A percentile compares a stretch with the other conserved stretches of the same genome.
Evolutionary conservation across 2,329 filamentous ascomycete genomes (phyloP).

Genomic region (Epichloe scottii): DNA sequence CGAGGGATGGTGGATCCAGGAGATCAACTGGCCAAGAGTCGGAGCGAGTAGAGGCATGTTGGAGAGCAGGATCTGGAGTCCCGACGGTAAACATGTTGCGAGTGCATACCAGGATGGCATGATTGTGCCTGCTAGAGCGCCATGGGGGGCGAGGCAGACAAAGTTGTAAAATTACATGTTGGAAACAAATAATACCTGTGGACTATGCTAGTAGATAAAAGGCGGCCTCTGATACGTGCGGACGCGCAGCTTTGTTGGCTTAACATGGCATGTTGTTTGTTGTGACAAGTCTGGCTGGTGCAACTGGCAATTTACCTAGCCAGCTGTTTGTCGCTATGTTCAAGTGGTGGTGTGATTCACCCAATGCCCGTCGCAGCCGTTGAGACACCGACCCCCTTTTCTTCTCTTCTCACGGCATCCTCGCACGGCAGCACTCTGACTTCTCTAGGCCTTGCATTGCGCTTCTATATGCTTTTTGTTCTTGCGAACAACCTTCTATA

Average conservation of each 20-base stretch:
- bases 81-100: constrained; percentile 37
- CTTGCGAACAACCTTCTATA: too few relatives aligned
- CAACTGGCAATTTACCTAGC: not conserved
- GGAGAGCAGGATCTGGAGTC: constrained; percentile 41
- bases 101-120: constrained; percentile 44
- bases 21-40: constrained; percentile 34
- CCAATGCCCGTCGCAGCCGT: too few relatives aligned
- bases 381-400: not conserved
- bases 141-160: constrained; percentile 8
- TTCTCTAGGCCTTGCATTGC: too few relatives aligned
- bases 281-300: not conserved
- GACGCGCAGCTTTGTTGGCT: not conserved
- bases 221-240: not conserved
- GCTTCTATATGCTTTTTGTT: too few relatives aligned
- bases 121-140: constrained; percentile 16
- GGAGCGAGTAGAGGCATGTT: constrained; percentile 34
- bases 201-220: not conserved
- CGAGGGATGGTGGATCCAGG: constrained; percentile 41
- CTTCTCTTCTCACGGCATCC: too few relatives aligned
- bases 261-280: not conserved
- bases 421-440: too few relatives aligned
- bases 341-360: too few relatives aligned
- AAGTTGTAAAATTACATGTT: constrained; percentile 14
- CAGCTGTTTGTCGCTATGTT: not conserved
- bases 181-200: not conserved